Conservation (phyloP, 495 filamentous ascomycete genomes). For the Penicillium coprophilum region DNA sequence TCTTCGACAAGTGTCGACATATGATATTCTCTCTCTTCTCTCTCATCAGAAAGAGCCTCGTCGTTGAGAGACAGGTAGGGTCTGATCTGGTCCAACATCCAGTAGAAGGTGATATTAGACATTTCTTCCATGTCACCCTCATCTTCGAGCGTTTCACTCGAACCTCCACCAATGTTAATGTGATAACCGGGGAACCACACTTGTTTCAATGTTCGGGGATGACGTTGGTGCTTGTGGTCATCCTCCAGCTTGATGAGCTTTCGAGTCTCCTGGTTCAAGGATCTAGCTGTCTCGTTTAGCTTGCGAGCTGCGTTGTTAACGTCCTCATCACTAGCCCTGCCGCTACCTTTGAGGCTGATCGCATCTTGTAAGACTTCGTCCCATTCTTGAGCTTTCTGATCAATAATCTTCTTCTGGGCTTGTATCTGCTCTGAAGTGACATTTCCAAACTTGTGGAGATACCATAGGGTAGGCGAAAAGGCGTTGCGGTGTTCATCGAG, state of each 20-base stretch:
- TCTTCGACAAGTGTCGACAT: constrained; percentile 9
- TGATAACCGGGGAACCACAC: constrained; percentile 47
- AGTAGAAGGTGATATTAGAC: constrained; percentile 25
- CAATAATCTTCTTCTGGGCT: constrained; percentile 5
- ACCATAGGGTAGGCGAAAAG: constrained; percentile 57
- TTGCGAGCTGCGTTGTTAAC: constrained; percentile 16
- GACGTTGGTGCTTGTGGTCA: constrained; percentile 5
- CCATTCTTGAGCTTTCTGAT: constrained; percentile 8
- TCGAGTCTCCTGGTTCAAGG: constrained; percentile 13
- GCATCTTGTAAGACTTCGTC: constrained; percentile 4
- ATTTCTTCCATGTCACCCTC: constrained; percentile 27
- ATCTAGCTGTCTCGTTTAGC: constrained; percentile 14
- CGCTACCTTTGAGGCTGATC: constrained; percentile 12
- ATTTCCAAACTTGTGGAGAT: constrained; percentile 30
- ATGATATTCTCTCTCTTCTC: constrained; percentile 9
- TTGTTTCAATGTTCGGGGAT: constrained; percentile 18
- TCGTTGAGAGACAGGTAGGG: constrained; percentile 20
- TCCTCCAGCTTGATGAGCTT: constrained; percentile 12
- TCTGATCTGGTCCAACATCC: constrained; percentile 28
- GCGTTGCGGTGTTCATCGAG: constrained; percentile 55
- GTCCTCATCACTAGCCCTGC: constrained; percentile 12
- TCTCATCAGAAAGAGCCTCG: constrained; percentile 12
- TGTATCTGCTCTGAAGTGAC: constrained; percentile 14
- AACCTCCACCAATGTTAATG: constrained; percentile 45
- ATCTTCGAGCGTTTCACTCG: constrained; percentile 7